phyloP scores from a whole-genome alignment of 169 alveolate species.

The Toxoplasma gondii region DNA sequence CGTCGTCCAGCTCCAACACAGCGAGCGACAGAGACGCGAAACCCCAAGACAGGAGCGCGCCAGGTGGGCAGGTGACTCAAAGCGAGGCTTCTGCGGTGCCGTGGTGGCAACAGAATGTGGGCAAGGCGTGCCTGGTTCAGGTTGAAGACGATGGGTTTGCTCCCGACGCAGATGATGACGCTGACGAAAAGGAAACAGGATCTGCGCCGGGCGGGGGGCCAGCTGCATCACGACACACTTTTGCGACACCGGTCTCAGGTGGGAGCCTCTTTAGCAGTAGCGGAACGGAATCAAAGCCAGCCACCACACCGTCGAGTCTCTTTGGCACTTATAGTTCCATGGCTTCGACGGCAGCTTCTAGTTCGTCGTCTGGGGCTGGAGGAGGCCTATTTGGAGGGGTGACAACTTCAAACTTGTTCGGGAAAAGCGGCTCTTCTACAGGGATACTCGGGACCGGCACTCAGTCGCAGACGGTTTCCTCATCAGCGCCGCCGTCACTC shows the following conservation, averaged over 20 bases:
- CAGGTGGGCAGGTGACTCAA: not conserved
- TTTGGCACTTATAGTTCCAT: not conserved
- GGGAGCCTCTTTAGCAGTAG: not conserved
- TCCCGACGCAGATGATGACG: not conserved
- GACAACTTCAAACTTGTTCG: not conserved
- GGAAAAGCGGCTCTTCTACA: not conserved
- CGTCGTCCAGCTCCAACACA: not conserved
- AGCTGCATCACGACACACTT: not conserved
- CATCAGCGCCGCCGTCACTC: not conserved
- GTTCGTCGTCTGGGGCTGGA: not conserved
- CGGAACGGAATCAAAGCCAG: not conserved
- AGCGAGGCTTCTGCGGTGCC: not conserved
- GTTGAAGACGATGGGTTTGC: not conserved
- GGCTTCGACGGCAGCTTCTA: not conserved
- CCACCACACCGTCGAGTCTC: not conserved
- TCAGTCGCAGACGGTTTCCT: not conserved
- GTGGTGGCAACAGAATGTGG: not conserved
- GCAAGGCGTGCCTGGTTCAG: constrained; percentile 1
- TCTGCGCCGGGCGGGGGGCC: not conserved
- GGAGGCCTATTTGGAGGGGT: not conserved
- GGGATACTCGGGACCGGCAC: not conserved
- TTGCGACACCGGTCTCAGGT: not conserved
- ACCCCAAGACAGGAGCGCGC: not conserved
- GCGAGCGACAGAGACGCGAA: not conserved
- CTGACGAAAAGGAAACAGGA: not conserved